A percentile compares a stretch with the other conserved stretches of the same genome.
phyloP scores from a whole-genome alignment of 305 asterid genomes.

The Ilex paraguariensis region DNA sequence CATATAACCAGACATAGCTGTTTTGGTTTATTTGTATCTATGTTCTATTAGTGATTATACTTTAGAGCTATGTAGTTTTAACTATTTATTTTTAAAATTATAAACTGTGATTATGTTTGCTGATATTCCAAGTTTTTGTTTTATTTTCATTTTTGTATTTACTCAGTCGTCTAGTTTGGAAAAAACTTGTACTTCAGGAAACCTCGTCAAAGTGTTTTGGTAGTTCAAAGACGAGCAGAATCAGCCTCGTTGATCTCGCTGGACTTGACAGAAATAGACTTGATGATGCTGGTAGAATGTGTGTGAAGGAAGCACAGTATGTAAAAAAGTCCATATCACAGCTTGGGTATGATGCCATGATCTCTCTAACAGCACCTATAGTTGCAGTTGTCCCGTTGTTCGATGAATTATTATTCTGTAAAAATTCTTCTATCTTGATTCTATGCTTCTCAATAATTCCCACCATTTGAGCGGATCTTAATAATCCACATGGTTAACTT shows the following conservation, averaged over 20 bases:
- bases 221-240: conserved; percentile 84
- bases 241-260: conserved; percentile 87
- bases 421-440: too few species aligned
- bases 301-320: conserved; percentile 68
- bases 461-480: too few species aligned
- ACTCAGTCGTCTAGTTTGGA: background rate
- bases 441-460: too few species aligned
- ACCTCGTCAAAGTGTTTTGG: conserved; percentile 87
- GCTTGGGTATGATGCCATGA: conserved; percentile 61
- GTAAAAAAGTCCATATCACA: conserved; percentile 85
- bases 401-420: too few species aligned
- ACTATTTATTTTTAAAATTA: too few species aligned
- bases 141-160: background rate
- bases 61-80: too few species aligned
- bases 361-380: background rate
- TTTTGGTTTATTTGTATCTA: too few species aligned
- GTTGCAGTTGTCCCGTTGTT: too few species aligned
- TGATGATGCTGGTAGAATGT: conserved; percentile 62
- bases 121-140: background rate
- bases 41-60: too few species aligned
- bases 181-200: conserved; percentile 42
- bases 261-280: conserved; percentile 63
- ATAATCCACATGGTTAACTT: too few species aligned
- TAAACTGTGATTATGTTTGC: too few species aligned
- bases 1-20: too few species aligned